Base-by-base conservation (phyloP, 2,329 filamentous ascomycete species). In the Exutisphaerella laricina region DNA sequence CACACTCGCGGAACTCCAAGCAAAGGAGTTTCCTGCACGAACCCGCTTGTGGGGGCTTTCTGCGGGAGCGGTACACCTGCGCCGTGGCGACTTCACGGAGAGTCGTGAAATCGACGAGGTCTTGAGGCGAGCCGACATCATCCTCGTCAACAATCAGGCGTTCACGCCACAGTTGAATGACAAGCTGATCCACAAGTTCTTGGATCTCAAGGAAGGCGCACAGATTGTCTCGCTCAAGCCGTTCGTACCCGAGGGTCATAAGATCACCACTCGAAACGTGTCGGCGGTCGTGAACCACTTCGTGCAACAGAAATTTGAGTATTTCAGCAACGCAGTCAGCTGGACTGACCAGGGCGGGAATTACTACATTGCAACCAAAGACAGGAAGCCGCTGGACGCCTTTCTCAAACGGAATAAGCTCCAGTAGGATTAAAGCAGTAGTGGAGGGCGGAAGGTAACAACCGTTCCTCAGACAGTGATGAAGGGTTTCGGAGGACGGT, bases 71-170 rank as follows among this genome's bases (percentile, higher is more conserved):
- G 85, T 92, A n/a, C 77, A 80, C 48, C 78, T 98, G 5, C 78
- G 90, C 49, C 73, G 82, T 31, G 92, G 88, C 45, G 86, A 95
- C 61, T 96, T 98, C 59, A 79, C 88, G 7, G 79, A 81, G 51
- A 85, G 84, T 54, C 64, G 75, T 12, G 73, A 74, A 45, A 87
- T 96, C 36, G 74, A 82, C 46, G 75, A 80, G 17, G 82, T 82
- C 5, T 74, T 98, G 37, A 83, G 84, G 63, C 79, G 82, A 41
- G 90, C 92, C 1, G 92, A 98, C 62, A 89, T 97, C n/a, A 79
- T 98, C 13, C 77, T 98, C 18, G 90, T 97, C 57, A 98, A 98
- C 71, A 98, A 98, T 68, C 89, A 97, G 67, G 92, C 88, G 2
- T 98, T 98, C 66, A 89, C 84, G 4, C 83, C 89, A 10, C 76